phyloP scores from a whole-genome alignment of 2,329 filamentous ascomycete species.

The Trichoderma oligosporum region DNA sequence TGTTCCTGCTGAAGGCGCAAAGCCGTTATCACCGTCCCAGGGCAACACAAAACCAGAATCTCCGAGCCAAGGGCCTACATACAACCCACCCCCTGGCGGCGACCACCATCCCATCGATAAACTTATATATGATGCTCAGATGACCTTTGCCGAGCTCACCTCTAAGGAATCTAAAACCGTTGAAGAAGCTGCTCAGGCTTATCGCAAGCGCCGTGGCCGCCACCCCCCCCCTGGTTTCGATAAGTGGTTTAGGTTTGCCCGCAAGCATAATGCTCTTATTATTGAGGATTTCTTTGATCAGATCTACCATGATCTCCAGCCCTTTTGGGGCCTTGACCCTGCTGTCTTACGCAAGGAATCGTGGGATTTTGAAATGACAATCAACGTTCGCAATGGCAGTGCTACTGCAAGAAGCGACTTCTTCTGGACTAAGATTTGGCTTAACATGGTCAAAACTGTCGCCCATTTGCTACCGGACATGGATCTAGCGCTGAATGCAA shows the following conservation, averaged over 20 bases:
- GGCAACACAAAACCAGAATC: neutral
- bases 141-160: conserved; percentile 38
- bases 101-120: conserved; percentile 49
- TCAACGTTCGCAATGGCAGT: conserved; percentile 52
- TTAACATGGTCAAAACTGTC: conserved; percentile 50
- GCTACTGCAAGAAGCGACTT: conserved; percentile 51
- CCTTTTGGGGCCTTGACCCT: conserved; percentile 53
- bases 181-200: conserved; percentile 52
- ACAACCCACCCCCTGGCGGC: conserved; percentile 5
- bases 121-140: conserved; percentile 46
- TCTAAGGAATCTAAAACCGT: conserved; percentile 48
- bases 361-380: conserved; percentile 56
- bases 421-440: conserved; percentile 58
- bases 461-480: conserved; percentile 59
- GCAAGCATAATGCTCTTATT: conserved; percentile 49
- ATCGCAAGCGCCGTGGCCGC: conserved; percentile 54
- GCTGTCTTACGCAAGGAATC: conserved; percentile 50
- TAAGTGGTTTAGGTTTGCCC: conserved; percentile 56
- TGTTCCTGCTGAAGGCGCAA: neutral
- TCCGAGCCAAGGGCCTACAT: conserved; percentile 2
- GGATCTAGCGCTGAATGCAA: conserved; percentile 62
- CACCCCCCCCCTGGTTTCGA: conserved; percentile 62
- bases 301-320: conserved; percentile 58
- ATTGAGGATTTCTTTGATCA: conserved; percentile 63
- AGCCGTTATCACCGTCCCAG: neutral